Evolutionary conservation across 805 yeast genomes (phyloP), one percentile per base, ranked within the genome.

Genomic region (Candida namnaoensis): DNA sequence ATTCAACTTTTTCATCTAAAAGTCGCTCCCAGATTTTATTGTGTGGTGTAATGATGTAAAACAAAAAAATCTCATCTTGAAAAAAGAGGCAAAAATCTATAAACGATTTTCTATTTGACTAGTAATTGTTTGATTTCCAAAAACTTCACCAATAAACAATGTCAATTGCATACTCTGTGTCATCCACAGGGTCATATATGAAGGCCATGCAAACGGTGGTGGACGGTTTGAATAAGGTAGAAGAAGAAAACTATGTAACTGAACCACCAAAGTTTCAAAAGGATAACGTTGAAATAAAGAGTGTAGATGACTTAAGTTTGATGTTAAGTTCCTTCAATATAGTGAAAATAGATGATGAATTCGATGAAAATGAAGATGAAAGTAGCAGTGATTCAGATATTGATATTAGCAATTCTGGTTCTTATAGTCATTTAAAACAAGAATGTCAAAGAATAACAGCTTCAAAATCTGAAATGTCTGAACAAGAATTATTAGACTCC

Each of bases 171-270:
- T 77, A 76, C 47, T 71, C 74, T 38, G 82, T 71, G 8, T 65
- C 74, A 12, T 82, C 90, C 1, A 82, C 90, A 9, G 74, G 76
- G 59, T 82, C 93, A 23, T 84, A 76, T 59, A 76, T 84, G 83
- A 75, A 74, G 55, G 91, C 93, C 15, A 82, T 84, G 88, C 74
- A 72, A 56, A 72, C 78, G 2, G 76, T 84, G 81, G 65, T 75
- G n/a, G 76, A 72, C 6, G 58, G 70, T 1, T 54, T 79, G 43
- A 56, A 60, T 3, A 45, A 35, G 5, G 23, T 53, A 1, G 50
- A 74, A 13, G 51, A 58, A 1, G 34, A 53, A 12, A 36, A 44
- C 2, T 36, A 38, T 15, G 48, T 46, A 15, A 36, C 50, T 19
- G 67, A 64, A 30, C 38, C 54, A 8, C 75, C 77, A 1, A 60